Base-by-base conservation (phyloP, 2,329 filamentous ascomycete species). In the Trichoderma gracile region DNA sequence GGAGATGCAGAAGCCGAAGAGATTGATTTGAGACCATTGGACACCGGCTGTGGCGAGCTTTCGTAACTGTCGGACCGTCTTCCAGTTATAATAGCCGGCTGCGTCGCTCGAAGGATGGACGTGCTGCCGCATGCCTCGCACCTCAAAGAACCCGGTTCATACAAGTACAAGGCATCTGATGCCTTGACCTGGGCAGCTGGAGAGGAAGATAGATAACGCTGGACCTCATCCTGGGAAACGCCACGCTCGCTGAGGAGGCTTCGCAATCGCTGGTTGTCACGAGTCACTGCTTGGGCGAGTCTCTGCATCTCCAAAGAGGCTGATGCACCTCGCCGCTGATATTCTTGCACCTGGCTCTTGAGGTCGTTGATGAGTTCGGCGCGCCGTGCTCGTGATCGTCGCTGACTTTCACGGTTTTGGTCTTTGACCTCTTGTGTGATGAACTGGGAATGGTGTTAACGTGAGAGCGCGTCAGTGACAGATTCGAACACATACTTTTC, bases 331-430 rank as follows among this genome's bases (percentile, higher is more conserved):
- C 54, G 53, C 19, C 19, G 65, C 42, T 65, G 55, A 19, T 63
- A 67, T 3, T 33, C 10, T 14, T 65, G 53, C 12, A 67, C 38
- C 15, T 57, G 63, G 8, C 47, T 46, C 38, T 63, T 54, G 25
- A 67, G 65, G 21, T 67, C 65, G 19, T 61, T 49, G 3, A 67
- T 43, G 21, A 67, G 30, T 21, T 67, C 63, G 21, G 40, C 30
- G 21, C 63, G 63, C 5, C 65, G 52, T 1, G 65, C 65, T 14
- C 65, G 47, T 3, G 65, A 67, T n/a, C 63, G 58, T 12, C 65
- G 49, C 15, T 67, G 65, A n/a, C 53, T 55, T 21, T 67, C 63
- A 9, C 65, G 65, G 43, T 67, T 65, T 43, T 67, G 64, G 38
- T 50, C 50, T 15, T 59, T 59, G 14, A 50, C 63, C 45, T 61